Evolutionary conservation across 2,329 filamentous ascomycete genomes (phyloP).

Genomic region (Beauveria varroae): DNA sequence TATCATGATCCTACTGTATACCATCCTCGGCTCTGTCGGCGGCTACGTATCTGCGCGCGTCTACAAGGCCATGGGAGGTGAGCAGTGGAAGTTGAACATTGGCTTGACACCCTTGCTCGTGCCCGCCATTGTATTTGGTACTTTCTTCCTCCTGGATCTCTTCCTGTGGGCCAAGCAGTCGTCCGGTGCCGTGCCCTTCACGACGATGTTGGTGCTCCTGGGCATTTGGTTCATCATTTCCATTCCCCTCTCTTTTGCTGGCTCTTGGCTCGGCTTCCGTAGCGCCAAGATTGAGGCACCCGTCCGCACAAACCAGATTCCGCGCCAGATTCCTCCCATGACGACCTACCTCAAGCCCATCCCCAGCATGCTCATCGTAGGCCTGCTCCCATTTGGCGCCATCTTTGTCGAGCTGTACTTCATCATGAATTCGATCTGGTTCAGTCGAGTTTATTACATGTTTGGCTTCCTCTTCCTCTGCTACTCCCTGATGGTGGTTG

Average conservation of each 20-base stretch:
- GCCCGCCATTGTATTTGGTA: slow-evolving; percentile 75
- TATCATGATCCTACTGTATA: slow-evolving; percentile 89
- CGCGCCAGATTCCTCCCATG: slow-evolving; percentile 84
- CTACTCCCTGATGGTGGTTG: slow-evolving; percentile 95
- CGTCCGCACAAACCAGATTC: slow-evolving; percentile 95
- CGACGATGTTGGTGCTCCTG: slow-evolving; percentile 90
- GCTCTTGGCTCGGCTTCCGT: slow-evolving; percentile 91
- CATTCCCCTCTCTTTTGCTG: slow-evolving; percentile 79
- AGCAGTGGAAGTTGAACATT: slow-evolving; percentile 93
- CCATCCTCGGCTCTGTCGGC: slow-evolving; percentile 83
- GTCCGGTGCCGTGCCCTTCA: slow-evolving; percentile 90
- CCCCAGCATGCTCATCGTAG: slow-evolving; percentile 86
- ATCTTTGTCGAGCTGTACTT: slow-evolving; percentile 99
- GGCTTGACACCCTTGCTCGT: slow-evolving; percentile 77
- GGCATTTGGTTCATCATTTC: slow-evolving; percentile 97
- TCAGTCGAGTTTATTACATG: slow-evolving; percentile 99
- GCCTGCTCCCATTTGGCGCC: slow-evolving; percentile 86
- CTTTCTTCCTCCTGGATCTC: slow-evolving; percentile 90
- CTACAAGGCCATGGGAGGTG: slow-evolving; percentile 93
- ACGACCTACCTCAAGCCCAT: slow-evolving; percentile 77
- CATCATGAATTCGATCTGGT: slow-evolving; percentile 99
- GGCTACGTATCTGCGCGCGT: slow-evolving; percentile 82
- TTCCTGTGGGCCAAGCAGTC: slow-evolving; percentile 93
- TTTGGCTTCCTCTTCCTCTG: slow-evolving; percentile 98
- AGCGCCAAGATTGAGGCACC: slow-evolving; percentile 64